These are phyloP conservation scores for Fusarium sarcochroum DNA, from an alignment of 2,329 filamentous ascomycete species.

Conservation along the genomic window DNA sequence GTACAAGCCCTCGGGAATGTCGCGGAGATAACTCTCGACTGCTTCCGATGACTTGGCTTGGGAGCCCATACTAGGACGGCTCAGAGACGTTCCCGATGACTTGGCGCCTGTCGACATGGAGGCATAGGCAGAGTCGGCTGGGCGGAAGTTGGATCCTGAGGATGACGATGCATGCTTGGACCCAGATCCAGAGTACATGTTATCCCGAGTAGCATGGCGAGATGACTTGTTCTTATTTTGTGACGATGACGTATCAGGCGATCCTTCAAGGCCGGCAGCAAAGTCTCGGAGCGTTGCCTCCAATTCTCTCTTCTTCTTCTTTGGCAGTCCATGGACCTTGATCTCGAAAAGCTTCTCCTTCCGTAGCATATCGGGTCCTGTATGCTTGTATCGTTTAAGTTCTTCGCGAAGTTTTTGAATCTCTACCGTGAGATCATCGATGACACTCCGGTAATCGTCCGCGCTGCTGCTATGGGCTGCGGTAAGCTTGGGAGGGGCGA, in stretches of 20 bases:
- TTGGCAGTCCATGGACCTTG: constrained; percentile 80
- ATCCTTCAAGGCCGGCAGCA: constrained; percentile 72
- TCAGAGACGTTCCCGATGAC: constrained; percentile 58
- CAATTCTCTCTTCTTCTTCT: constrained; percentile 81
- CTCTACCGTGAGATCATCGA: constrained; percentile 88
- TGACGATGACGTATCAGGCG: constrained; percentile 59
- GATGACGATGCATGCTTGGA: constrained; percentile 68
- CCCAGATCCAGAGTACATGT: constrained; percentile 58
- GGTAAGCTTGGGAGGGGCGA: constrained; percentile 50
- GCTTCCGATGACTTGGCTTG: constrained; percentile 64
- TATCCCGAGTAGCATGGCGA: constrained; percentile 56
- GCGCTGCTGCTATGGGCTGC: constrained; percentile 70
- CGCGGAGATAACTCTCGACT: constrained; percentile 77
- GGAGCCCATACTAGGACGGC: constrained; percentile 54
- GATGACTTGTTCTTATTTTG: constrained; percentile 58
- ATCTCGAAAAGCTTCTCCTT: constrained; percentile 88
- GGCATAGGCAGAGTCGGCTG: constrained; percentile 75
- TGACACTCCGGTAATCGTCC: constrained; percentile 85
- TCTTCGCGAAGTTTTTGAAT: constrained; percentile 84
- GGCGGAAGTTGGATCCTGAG: constrained; percentile 67
- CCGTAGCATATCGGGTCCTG: constrained; percentile 75
- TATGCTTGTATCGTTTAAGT: constrained; percentile 78
- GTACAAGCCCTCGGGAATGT: constrained; percentile 78
- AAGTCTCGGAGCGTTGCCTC: constrained; percentile 81
- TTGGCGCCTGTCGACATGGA: constrained; percentile 73